Conservation (phyloP, 2,329 filamentous ascomycete genomes). For the Mollisia scopiformis region DNA sequence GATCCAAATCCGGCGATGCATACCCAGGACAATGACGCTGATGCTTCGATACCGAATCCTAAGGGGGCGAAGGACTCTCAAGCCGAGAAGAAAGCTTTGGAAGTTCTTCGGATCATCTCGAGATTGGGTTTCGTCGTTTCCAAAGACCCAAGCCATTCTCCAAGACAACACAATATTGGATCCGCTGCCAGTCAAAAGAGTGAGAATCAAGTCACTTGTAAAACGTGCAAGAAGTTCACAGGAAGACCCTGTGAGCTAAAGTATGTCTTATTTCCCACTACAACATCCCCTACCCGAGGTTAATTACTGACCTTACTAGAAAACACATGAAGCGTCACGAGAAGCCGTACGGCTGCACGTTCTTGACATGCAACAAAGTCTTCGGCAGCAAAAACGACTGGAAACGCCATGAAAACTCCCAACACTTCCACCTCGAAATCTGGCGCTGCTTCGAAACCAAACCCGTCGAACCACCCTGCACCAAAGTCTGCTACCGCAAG, state of each 20-base stretch:
- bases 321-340: constrained; percentile 85
- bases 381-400: constrained; percentile 96
- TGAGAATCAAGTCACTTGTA: constrained; percentile 39
- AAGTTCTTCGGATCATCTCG: constrained; percentile 29
- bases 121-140: constrained; percentile 31
- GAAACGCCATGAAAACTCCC: constrained; percentile 86
- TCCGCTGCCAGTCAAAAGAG: constrained; percentile 33
- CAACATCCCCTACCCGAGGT: not conserved
- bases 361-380: constrained; percentile 64
- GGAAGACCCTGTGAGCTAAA: constrained; percentile 58
- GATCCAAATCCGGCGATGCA: constrained; percentile 8
- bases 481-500: constrained; percentile 58
- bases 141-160: constrained; percentile 22
- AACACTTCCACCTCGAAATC: constrained; percentile 72
- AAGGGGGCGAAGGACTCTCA: constrained; percentile 16
- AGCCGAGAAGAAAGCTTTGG: constrained; percentile 24
- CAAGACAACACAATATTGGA: constrained; percentile 27
- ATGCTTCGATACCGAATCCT: not conserved
- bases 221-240: constrained; percentile 50
- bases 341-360: constrained; percentile 83
- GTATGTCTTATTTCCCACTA: constrained; percentile 41
- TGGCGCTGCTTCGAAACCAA: constrained; percentile 67
- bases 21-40: not conserved
- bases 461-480: constrained; percentile 48
- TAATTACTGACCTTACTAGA: constrained; percentile 45